Evolutionary conservation across 1,284 basidiomycete species (phyloP), one percentile per base, ranked within the genome.

Genomic region (Sporisorium graminicola): DNA sequence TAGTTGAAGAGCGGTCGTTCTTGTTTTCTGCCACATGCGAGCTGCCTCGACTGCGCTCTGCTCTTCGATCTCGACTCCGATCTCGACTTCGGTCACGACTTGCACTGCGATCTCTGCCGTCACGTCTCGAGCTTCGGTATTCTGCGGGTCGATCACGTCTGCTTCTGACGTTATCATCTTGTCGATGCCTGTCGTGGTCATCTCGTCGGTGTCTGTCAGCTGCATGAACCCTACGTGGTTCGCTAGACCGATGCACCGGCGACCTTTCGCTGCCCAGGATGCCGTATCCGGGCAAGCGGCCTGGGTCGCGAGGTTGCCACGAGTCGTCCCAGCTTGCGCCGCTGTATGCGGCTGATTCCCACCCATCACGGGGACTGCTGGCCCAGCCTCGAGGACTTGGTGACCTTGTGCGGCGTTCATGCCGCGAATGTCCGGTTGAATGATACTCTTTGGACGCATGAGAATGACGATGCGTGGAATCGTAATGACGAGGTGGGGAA

Each of bases 11-110:
- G 22, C 44, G 31, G 4, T 58, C 42, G 0, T 33, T 27, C 33
- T 13, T n/a, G 33, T 27, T 20, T 33, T 50, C 47, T 24, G 33
- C 9, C 20, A 5, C 35, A 18, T 37, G 47, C 12, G 24, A 33
- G 9, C 70, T 61, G 5, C 64, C 70, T 44, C 60, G 56, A 35
- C 56, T 64, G 43, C 58, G 67, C 29, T 61, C 62, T 22, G 49
- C 49, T 31, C 56, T 59, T 12, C 43, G 53, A 22, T 60, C 56
- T 51, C 62, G 61, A 22, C 49, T 40, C 20, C 49, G 57, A 24
- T 50, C 22, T 12, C 46, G 47, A 24, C 42, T 12, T 29, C 47
- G 35, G 8, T 26, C 27, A 24, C 31, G 53, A 29, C 52, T 54
- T n/a, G 14, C 20, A 40, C 33, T 52, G 33, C 51, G 51, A 53